phyloP scores from a whole-genome alignment of 768 basidiomycete genomes.

The Sarcodon sp. region DNA sequence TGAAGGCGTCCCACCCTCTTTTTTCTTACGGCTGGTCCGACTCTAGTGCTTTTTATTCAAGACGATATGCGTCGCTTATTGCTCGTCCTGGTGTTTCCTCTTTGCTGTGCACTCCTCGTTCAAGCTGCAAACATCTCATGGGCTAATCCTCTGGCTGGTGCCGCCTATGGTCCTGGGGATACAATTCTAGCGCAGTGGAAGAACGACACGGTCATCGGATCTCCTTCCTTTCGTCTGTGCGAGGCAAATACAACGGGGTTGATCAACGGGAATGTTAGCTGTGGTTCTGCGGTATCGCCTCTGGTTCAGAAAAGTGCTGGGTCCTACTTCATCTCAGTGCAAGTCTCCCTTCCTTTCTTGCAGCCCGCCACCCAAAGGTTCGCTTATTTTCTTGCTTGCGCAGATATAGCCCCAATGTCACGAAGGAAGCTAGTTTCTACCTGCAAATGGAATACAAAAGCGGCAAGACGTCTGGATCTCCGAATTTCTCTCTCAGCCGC shows the following conservation, averaged over 20 bases:
- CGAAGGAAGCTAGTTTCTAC: conserved; percentile 10
- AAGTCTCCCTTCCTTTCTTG: not conserved
- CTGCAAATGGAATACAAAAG: conserved; percentile 18
- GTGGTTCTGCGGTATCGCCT: conserved; percentile 16
- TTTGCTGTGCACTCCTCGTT: conserved; percentile 1
- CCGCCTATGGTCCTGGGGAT: conserved; percentile 16
- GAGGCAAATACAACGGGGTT: not conserved
- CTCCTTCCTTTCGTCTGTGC: conserved; percentile 23
- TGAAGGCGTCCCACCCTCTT: not conserved
- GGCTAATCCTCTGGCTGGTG: conserved; percentile 15
- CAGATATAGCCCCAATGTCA: conserved; percentile 13
- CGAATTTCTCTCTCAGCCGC: conserved; percentile 17
- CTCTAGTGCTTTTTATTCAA: not conserved
- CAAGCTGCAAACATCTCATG: conserved; percentile 12
- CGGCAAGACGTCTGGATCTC: conserved; percentile 14
- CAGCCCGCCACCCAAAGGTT: not conserved
- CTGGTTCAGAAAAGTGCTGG: conserved; percentile 12
- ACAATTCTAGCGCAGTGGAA: conserved; percentile 19
- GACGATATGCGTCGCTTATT: conserved; percentile 1
- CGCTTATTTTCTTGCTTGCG: not conserved
- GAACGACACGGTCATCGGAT: conserved; percentile 11
- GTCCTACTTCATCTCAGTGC: conserved; percentile 15
- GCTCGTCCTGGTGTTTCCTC: not conserved
- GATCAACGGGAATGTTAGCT: conserved; percentile 3
- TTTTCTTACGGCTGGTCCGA: not conserved